These are phyloP conservation scores for Annona cherimola DNA, from an alignment of 164 flowering plant species.

Conservation along the genomic window DNA sequence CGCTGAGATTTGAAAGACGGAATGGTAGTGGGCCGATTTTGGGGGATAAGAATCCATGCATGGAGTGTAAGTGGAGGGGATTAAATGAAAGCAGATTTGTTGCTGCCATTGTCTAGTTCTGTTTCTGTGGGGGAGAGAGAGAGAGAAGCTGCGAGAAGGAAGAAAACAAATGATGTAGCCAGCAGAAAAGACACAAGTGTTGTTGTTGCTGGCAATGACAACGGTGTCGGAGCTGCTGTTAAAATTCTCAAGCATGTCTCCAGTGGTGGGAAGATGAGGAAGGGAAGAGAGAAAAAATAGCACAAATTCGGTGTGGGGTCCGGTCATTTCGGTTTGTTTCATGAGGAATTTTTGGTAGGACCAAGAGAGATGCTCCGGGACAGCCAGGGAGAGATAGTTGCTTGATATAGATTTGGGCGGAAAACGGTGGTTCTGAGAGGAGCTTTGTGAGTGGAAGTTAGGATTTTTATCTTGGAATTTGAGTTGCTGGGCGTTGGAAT, in stretches of 20 bases:
- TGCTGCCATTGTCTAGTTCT: not conserved
- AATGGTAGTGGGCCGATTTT: not conserved
- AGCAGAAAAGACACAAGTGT: too few relatives aligned
- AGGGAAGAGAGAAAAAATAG: too few relatives aligned
- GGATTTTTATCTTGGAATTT: not conserved
- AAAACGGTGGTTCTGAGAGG: not conserved
- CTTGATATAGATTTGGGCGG: not conserved
- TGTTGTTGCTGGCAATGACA: too few relatives aligned
- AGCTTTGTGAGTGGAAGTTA: not conserved
- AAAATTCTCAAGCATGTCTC: too few relatives aligned
- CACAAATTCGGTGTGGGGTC: too few relatives aligned
- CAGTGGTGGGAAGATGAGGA: too few relatives aligned
- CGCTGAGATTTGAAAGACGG: not conserved
- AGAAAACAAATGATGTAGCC: too few relatives aligned
- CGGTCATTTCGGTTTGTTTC: too few relatives aligned
- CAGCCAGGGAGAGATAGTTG: not conserved
- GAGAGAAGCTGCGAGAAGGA: too few relatives aligned
- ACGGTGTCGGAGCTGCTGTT: too few relatives aligned
- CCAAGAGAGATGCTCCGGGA: not conserved
- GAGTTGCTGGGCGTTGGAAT: not conserved
- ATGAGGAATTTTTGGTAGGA: too few relatives aligned
- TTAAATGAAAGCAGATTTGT: slow-evolving; percentile 12
- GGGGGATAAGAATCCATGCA: slow-evolving; percentile 1
- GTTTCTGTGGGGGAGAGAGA: not conserved
- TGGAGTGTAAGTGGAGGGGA: slow-evolving; percentile 2